phyloP scores from a whole-genome alignment of 805 yeast species.

The Candida hispaniensis region DNA sequence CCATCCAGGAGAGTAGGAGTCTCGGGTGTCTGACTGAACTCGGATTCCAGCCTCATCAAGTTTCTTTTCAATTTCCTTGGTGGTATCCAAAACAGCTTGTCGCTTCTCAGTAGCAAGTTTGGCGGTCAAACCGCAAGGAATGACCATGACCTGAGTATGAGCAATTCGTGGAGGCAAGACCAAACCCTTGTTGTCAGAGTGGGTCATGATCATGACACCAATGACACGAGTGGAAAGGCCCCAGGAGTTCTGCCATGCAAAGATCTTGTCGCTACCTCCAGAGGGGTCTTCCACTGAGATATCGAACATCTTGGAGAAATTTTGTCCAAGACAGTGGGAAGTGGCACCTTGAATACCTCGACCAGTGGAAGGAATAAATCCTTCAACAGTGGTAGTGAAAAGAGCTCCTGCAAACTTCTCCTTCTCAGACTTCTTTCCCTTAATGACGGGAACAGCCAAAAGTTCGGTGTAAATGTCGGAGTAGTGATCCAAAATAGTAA shows the following conservation, averaged over 20 bases:
- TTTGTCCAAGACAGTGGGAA: constrained; percentile 94
- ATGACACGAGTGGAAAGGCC: constrained; percentile 96
- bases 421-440: constrained; percentile 92
- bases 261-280: constrained; percentile 71
- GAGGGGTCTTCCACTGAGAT: constrained; percentile 92
- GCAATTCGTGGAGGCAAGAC: constrained; percentile 97
- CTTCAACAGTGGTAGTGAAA: constrained; percentile 92
- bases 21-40: constrained; percentile 79
- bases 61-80: constrained; percentile 53
- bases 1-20: constrained; percentile 97
- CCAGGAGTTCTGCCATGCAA: constrained; percentile 97
- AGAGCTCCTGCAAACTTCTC: constrained; percentile 98
- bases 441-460: constrained; percentile 93
- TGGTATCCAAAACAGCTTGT: constrained; percentile 55
- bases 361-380: constrained; percentile 95
- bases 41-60: constrained; percentile 57
- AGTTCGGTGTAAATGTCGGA: constrained; percentile 77
- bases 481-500: constrained; percentile 77
- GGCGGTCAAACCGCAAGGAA: constrained; percentile 90
- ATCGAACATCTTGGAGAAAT: constrained; percentile 97
- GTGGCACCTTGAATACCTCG: constrained; percentile 99
- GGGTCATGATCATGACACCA: constrained; percentile 99
- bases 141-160: constrained; percentile 78
- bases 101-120: constrained; percentile 73
- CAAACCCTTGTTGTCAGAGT: constrained; percentile 96